Conservation (phyloP, 441 rosid species). For the Corymbia calophylla region DNA sequence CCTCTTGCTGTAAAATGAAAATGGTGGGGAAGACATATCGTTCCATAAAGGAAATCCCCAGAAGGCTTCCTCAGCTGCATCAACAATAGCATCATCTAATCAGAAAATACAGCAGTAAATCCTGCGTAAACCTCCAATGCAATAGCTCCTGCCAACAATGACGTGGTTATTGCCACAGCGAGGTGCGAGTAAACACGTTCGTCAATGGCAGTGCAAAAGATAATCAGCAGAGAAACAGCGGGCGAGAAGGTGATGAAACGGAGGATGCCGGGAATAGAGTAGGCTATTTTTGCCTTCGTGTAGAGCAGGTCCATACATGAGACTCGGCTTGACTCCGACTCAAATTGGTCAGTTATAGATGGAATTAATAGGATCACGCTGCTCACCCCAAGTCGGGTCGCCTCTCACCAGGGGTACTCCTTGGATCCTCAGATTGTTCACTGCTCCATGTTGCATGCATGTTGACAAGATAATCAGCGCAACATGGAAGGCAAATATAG, state of each 20-base stretch:
- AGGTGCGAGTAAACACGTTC: neutral
- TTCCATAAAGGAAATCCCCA: neutral
- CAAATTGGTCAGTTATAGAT: no score
- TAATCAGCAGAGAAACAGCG: neutral
- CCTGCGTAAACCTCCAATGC: neutral
- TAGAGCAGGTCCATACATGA: neutral
- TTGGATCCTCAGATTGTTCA: no score
- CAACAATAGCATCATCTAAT: conserved; percentile 2
- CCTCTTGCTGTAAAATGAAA: neutral
- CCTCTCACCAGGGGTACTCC: no score
- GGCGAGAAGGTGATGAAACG: neutral
- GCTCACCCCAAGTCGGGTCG: no score
- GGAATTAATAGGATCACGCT: no score
- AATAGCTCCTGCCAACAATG: neutral
- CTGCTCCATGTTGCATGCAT: no score
- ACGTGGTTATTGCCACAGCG: neutral
- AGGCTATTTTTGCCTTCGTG: neutral
- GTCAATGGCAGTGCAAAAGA: neutral
- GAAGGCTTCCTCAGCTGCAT: neutral
- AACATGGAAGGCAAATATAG: neutral
- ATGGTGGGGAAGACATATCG: neutral
- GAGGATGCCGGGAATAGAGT: neutral
- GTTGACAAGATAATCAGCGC: neutral
- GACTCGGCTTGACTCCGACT: no score
- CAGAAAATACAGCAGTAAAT: neutral